These are phyloP conservation scores for Luzula sylvatica DNA, from an alignment of 176 grass and related monocot species.

Conservation along the genomic window DNA sequence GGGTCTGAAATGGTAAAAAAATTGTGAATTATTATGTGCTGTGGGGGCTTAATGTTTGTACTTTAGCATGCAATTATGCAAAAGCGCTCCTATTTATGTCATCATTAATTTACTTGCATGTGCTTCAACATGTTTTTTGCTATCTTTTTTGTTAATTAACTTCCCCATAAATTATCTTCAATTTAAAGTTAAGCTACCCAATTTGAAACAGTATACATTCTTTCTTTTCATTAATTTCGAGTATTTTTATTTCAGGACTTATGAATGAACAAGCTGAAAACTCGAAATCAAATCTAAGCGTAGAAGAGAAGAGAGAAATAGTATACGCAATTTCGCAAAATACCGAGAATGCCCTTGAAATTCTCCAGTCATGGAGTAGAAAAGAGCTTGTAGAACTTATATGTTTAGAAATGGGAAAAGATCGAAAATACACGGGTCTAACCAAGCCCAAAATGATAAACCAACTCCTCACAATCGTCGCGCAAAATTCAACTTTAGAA, in stretches of 20 bases:
- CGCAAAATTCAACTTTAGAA: conserved; percentile 36
- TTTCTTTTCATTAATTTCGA: no score
- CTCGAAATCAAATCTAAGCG: conserved; percentile 45
- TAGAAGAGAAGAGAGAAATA: conserved; percentile 71
- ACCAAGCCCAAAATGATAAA: conserved; percentile 92
- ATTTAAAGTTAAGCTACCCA: no score
- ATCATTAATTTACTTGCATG: conserved; percentile 6
- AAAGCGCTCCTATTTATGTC: no score
- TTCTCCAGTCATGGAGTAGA: conserved; percentile 84
- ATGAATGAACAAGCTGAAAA: conserved; percentile 39
- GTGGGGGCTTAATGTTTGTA: not conserved
- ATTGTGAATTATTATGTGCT: no score
- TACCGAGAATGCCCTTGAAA: conserved; percentile 58
- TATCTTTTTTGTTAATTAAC: no score
- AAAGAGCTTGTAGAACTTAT: conserved; percentile 79
- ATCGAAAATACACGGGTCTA: conserved; percentile 86
- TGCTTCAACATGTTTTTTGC: no score
- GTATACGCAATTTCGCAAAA: conserved; percentile 55
- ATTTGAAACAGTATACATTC: no score
- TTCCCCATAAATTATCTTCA: no score
- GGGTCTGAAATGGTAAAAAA: no score
- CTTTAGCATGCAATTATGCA: not conserved
- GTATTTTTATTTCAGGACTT: conserved; percentile 37
- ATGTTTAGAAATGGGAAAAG: conserved; percentile 73
- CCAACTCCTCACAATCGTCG: conserved; percentile 66